Conservation (phyloP, 129 eudicot genomes). For the Tagetes patula region DNA sequence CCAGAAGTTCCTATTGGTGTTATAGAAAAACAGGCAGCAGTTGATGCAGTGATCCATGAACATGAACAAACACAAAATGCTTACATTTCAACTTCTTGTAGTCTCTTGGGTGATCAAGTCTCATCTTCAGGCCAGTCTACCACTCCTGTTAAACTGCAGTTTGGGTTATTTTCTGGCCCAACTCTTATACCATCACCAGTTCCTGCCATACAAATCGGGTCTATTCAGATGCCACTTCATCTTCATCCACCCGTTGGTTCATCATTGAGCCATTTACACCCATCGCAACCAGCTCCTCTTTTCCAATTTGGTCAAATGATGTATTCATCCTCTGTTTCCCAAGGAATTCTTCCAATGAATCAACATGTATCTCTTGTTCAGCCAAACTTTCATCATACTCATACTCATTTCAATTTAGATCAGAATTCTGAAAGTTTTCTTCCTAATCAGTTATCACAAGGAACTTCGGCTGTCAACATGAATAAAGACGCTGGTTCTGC, state of each 20-base stretch:
- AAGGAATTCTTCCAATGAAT: conserved; percentile 69
- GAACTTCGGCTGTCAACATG: conserved; percentile 29
- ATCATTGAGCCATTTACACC: conserved; percentile 65
- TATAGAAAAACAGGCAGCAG: conserved; percentile 38
- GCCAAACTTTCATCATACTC: conserved; percentile 54
- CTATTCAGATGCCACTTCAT: conserved; percentile 97
- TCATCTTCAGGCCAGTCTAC: conserved; percentile 43
- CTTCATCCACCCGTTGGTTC: conserved; percentile 74
- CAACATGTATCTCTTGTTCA: conserved; percentile 65
- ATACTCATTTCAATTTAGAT: conserved; percentile 43
- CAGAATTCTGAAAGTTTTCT: conserved; percentile 41
- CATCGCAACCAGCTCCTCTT: conserved; percentile 68
- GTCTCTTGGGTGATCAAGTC: conserved; percentile 34
- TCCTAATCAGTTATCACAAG: conserved; percentile 46
- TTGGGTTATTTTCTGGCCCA: conserved; percentile 95
- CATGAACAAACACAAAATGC: conserved; percentile 40
- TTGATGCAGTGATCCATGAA: conserved; percentile 43
- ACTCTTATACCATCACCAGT: conserved; percentile 91
- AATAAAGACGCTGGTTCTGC: conserved; percentile 29
- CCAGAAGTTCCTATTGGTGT: conserved; percentile 45
- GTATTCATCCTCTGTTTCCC: conserved; percentile 71
- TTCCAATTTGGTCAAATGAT: conserved; percentile 94
- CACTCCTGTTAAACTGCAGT: conserved; percentile 74
- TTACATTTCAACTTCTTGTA: conserved; percentile 25
- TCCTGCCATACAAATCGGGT: conserved; percentile 97